Evolutionary conservation across 495 filamentous ascomycete genomes (phyloP).

Genomic region (Daldinia grandis): DNA sequence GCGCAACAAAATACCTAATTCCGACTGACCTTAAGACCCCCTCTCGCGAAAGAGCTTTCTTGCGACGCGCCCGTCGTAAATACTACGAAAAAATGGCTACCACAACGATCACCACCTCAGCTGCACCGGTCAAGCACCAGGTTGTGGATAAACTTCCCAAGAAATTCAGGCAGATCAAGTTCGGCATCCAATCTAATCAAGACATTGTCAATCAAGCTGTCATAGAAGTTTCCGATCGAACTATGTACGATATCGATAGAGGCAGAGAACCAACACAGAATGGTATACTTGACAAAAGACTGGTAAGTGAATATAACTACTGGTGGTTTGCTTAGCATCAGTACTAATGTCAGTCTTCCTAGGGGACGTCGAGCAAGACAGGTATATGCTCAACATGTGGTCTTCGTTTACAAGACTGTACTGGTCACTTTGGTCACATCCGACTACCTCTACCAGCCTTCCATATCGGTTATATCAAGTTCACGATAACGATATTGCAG

Average conservation of each 20-base stretch:
- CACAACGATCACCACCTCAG: conserved; percentile 20
- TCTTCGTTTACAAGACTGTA: conserved; percentile 77
- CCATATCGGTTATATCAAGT: conserved; percentile 93
- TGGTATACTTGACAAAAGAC: conserved; percentile 84
- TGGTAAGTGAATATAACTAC: conserved; percentile 56
- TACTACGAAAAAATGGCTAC: conserved; percentile 36
- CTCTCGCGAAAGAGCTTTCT: not conserved
- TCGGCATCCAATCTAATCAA: conserved; percentile 91
- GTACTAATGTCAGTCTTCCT: conserved; percentile 37
- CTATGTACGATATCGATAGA: conserved; percentile 85
- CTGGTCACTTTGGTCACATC: conserved; percentile 95
- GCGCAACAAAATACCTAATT: conserved; percentile 10
- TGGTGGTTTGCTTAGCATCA: not conserved
- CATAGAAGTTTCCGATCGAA: conserved; percentile 87
- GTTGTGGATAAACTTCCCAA: conserved; percentile 87
- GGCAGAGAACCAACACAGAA: conserved; percentile 74
- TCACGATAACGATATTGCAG: conserved; percentile 86
- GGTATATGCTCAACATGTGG: conserved; percentile 83
- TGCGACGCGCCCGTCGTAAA: conserved; percentile 2
- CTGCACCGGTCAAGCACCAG: conserved; percentile 76
- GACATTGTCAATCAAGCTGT: conserved; percentile 95
- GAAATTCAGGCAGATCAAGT: conserved; percentile 90
- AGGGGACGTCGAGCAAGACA: conserved; percentile 82
- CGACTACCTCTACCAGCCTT: conserved; percentile 89
- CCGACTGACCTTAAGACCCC: conserved; percentile 11